These are phyloP conservation scores for Solanum paucissectum DNA, from an alignment of 257 asterid genomes.

Conservation along the genomic window DNA sequence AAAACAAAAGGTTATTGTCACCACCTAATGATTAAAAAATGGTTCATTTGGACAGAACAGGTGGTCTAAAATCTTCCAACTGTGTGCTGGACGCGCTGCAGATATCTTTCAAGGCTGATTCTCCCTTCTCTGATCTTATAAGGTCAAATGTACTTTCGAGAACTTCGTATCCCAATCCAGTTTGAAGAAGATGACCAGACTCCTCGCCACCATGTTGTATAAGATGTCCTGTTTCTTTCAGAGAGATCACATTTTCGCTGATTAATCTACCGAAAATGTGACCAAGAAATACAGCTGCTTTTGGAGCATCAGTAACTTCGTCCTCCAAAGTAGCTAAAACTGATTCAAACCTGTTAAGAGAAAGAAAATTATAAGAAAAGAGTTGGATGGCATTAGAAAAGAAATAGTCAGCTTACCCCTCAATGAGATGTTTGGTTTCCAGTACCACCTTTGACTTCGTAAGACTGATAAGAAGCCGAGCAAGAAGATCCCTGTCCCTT, in stretches of 20 bases:
- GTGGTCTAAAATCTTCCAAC: conserved; percentile 43
- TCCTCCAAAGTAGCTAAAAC: conserved; percentile 51
- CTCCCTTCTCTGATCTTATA: conserved; percentile 48
- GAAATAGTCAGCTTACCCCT: conserved; percentile 5
- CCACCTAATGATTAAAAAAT: neutral
- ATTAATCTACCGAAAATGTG: conserved; percentile 33
- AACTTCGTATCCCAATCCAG: conserved; percentile 57
- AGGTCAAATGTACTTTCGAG: conserved; percentile 33
- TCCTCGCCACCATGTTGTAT: conserved; percentile 49
- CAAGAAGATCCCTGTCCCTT: conserved; percentile 6
- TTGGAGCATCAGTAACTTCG: conserved; percentile 64
- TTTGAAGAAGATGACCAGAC: conserved; percentile 38
- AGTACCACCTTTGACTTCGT: conserved; percentile 2
- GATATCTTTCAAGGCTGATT: conserved; percentile 38
- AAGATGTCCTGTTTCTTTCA: conserved; percentile 36
- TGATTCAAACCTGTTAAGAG: conserved; percentile 39
- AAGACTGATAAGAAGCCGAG: conserved; percentile 6
- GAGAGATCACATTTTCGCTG: conserved; percentile 27
- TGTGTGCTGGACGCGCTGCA: conserved; percentile 27
- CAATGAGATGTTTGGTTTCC: conserved; percentile 1
- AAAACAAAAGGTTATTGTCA: neutral
- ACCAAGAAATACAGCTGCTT: conserved; percentile 55
- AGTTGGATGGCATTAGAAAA: neutral
- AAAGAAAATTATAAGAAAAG: neutral
- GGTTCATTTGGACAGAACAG: conserved; percentile 11